A percentile compares a stretch with the other conserved stretches of the same genome.
Conservation (phyloP, 345 rosid species). For the Tarenaya hassleriana region DNA sequence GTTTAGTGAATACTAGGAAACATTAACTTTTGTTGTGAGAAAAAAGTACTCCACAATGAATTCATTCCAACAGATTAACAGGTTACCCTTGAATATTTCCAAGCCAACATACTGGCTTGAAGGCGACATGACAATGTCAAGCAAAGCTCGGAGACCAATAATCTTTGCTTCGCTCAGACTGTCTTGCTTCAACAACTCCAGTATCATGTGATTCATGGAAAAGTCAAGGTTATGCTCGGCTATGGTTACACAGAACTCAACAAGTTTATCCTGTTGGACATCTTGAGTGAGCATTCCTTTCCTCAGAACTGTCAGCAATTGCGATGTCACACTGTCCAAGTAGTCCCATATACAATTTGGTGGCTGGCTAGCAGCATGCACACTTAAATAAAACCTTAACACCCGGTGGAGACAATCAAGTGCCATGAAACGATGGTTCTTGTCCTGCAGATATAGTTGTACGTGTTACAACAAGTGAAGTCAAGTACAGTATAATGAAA, state of each 20-base stretch:
- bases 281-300: conserved; percentile 96
- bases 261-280: conserved; percentile 95
- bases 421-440: conserved; percentile 95
- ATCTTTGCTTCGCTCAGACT: conserved; percentile 95
- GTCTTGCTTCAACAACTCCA: conserved; percentile 93
- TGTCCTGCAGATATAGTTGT: conserved; percentile 60
- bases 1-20: conserved; percentile 31
- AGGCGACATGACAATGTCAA: conserved; percentile 88
- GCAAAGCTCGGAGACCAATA: conserved; percentile 93
- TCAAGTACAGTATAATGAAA: conserved; percentile 11
- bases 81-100: conserved; percentile 81
- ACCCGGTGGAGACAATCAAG: conserved; percentile 96
- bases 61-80: conserved; percentile 21
- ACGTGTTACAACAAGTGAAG: conserved; percentile 16
- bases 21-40: conserved; percentile 9
- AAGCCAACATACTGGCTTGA: conserved; percentile 79
- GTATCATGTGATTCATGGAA: conserved; percentile 94
- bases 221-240: conserved; percentile 99
- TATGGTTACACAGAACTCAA: conserved; percentile 92
- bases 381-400: conserved; percentile 92
- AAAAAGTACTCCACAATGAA: conserved; percentile 14
- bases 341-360: conserved; percentile 96
- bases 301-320: conserved; percentile 75
- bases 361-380: conserved; percentile 87
- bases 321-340: conserved; percentile 96